Evolutionary conservation across 352 stramenopile genomes (phyloP), one percentile per base, ranked within the genome.

Genomic region (Aphanomyces stellatus): DNA sequence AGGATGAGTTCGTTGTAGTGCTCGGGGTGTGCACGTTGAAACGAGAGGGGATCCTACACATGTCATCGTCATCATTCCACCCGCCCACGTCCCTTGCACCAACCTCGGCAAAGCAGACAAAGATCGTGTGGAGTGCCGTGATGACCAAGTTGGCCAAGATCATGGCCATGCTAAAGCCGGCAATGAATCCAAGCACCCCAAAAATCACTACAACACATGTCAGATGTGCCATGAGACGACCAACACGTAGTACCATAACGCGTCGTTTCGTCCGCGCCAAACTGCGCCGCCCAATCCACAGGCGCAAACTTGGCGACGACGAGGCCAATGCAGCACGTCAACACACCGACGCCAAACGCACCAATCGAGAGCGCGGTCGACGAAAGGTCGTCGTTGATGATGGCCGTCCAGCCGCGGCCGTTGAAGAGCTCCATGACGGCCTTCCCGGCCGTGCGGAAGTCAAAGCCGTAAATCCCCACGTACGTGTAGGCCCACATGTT

Each of bases 401-500:
- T 80, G 8, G 85, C 85, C 24, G 87, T 95, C 85, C 87, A 96
- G 28, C 88, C 88, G 53, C 85, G 83, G 70, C 82, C 88, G 35
- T 77, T 79, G 62, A 96, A 96, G 28, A 96, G 63, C 53, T 95
- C 82, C 72, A 93, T 93, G 43, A 96, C 88, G 15, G 82, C 82
- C 72, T 93, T 96, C 65, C 87, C 87, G 69, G 84, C 91, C 31
- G 75, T 87, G 43, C 79, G 76, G 78, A 94, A 96, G 62, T 86
- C 71, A 65, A 93, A 92, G 42, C 88, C 88, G 72, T 96, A 96
- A 51, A 96, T 88, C 27, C 86, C 88, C 2, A 96, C 88, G 74
- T 95, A 96, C 17, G 93, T 82, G 72, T 92, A 96, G 3, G 87
- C 95, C 78, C 83, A 95, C 63, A 88, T 75, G 73, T 97, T 97